Evolutionary conservation across 331 rosid genomes (phyloP).

Genomic region (Cydonia oblonga): DNA sequence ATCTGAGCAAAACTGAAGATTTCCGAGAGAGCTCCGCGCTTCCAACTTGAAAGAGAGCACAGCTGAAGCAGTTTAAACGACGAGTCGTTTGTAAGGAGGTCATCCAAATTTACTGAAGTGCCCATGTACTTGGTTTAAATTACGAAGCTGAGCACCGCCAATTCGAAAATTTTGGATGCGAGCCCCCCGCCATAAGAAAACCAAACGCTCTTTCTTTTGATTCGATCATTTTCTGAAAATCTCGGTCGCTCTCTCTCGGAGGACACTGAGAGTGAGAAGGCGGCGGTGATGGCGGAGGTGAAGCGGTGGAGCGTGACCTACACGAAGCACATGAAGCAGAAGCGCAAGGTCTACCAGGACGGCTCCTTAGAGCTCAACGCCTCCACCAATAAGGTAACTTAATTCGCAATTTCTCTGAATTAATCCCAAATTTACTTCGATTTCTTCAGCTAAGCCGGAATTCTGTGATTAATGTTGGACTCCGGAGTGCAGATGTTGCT

Average conservation of each 20-base stretch:
- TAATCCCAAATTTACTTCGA: background rate
- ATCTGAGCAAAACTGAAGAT: background rate
- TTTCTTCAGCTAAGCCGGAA: background rate
- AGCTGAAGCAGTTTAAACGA: background rate
- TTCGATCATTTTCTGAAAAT: background rate
- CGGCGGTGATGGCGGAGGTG: conserved; percentile 34
- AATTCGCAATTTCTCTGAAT: background rate
- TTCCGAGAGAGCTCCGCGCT: background rate
- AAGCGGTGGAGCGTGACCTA: conserved; percentile 75
- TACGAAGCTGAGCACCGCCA: too few species aligned
- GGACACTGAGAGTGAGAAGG: background rate
- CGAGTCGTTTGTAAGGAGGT: background rate
- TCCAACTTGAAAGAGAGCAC: background rate
- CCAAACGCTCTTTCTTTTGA: background rate
- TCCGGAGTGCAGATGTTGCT: conserved; percentile 33
- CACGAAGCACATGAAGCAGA: conserved; percentile 66
- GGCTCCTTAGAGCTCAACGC: conserved; percentile 52
- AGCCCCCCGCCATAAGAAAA: too few species aligned
- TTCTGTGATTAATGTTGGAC: background rate
- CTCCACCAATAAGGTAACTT: conserved; percentile 54
- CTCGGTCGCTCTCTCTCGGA: background rate
- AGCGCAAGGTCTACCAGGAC: conserved; percentile 72
- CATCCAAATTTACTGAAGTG: background rate
- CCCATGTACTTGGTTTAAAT: background rate
- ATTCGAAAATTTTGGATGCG: too few species aligned